phyloP scores from a whole-genome alignment of 306 rosid genomes.

The Begonia fuchsioides region DNA sequence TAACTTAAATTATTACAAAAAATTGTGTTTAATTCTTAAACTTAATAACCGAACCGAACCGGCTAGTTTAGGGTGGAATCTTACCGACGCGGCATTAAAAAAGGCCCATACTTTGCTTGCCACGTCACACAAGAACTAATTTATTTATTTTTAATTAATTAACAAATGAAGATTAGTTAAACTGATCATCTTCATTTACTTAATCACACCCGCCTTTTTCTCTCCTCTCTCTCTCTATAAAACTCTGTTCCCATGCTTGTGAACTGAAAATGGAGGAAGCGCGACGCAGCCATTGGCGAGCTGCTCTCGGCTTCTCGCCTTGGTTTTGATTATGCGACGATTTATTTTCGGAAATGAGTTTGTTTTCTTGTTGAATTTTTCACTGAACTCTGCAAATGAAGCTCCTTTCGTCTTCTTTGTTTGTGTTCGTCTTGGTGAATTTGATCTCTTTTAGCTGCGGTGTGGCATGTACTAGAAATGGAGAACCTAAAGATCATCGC shows the following conservation, averaged over 20 bases:
- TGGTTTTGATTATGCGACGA: too few species aligned
- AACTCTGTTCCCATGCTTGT: neutral
- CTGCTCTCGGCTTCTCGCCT: neutral
- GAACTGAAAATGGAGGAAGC: neutral
- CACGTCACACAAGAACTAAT: too few species aligned
- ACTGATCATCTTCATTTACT: slow-evolving; percentile 2
- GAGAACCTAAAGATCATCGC: slow-evolving; percentile 9
- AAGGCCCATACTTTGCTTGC: slow-evolving; percentile 1
- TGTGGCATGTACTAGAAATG: slow-evolving; percentile 33
- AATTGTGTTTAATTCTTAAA: too few species aligned
- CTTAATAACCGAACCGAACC: too few species aligned
- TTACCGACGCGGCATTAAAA: neutral
- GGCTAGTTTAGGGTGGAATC: neutral
- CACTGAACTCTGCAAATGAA: slow-evolving; percentile 29
- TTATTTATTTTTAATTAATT: neutral
- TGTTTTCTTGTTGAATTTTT: slow-evolving; percentile 8
- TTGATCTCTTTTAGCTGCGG: slow-evolving; percentile 29
- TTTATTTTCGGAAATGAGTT: slow-evolving; percentile 17
- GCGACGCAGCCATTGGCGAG: neutral
- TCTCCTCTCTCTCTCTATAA: slow-evolving; percentile 1
- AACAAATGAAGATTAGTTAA: neutral
- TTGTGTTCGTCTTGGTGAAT: slow-evolving; percentile 16
- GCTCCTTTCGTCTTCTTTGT: slow-evolving; percentile 16
- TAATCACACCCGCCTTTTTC: slow-evolving; percentile 48
- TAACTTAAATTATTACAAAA: too few species aligned